Percentiles rank a stretch among this genome's conserved stretches.
Conservation (phyloP, 495 filamentous ascomycete genomes). For the Cercophora scortea region DNA sequence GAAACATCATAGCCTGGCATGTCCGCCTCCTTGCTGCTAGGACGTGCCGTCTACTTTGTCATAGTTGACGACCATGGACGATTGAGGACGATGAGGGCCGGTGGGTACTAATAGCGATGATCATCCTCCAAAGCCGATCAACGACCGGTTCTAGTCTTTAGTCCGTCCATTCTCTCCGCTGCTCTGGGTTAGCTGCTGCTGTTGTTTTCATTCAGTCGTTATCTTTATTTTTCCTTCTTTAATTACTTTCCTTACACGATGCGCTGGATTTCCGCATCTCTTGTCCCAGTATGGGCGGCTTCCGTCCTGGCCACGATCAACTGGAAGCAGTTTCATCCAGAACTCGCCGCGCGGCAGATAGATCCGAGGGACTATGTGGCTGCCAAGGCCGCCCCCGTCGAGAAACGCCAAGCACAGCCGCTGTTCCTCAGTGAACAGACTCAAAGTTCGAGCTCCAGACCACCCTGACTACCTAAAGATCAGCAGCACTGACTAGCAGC, state of each 20-base stretch:
- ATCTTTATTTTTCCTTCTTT: background rate
- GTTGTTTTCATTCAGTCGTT: background rate
- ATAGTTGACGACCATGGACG: background rate
- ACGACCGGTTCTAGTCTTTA: background rate
- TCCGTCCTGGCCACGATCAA: slow-evolving; percentile 8
- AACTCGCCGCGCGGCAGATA: slow-evolving; percentile 1
- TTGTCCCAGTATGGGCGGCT: slow-evolving; percentile 2
- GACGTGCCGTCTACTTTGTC: no score
- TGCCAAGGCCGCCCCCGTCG: background rate
- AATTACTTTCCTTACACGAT: slow-evolving; percentile 4
- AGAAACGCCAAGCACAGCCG: slow-evolving; percentile 7
- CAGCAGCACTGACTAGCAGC: no score
- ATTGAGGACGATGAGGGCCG: background rate
- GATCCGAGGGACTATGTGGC: background rate
- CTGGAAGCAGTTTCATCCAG: slow-evolving; percentile 7
- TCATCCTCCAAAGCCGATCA: background rate
- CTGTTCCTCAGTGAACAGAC: slow-evolving; percentile 11
- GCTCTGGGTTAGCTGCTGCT: background rate
- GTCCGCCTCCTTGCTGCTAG: no score
- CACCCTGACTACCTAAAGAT: no score
- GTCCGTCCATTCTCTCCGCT: background rate
- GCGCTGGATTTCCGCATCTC: slow-evolving; percentile 9
- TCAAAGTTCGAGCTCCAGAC: background rate
- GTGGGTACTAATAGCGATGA: background rate
- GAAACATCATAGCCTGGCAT: no score